Conservation (phyloP, 306 rosid species). For the Glycine latifolia region DNA sequence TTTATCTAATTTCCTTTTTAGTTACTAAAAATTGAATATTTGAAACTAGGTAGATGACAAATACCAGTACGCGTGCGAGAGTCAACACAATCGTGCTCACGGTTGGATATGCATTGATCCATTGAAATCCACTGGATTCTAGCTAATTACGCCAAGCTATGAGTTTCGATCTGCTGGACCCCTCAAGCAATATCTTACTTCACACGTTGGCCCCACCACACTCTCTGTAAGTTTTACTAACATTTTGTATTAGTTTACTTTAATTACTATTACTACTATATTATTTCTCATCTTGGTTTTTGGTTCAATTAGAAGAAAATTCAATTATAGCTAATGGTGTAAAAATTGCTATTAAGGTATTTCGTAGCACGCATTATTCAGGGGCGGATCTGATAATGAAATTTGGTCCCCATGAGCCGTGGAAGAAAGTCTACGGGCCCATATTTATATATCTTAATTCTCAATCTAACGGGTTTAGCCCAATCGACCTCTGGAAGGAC, state of each 20-base stretch:
- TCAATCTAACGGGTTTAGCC: slow-evolving; percentile 44
- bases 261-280: not conserved
- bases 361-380: slow-evolving; percentile 87
- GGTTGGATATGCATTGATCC: slow-evolving; percentile 76
- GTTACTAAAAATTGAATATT: too few species aligned
- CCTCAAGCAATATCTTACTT: slow-evolving; percentile 72
- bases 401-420: slow-evolving; percentile 64
- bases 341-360: slow-evolving; percentile 55
- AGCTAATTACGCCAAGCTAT: slow-evolving; percentile 71
- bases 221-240: slow-evolving; percentile 60
- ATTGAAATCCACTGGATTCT: slow-evolving; percentile 58
- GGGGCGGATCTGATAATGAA: slow-evolving; percentile 71
- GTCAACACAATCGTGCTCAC: slow-evolving; percentile 64
- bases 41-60: slow-evolving; percentile 77
- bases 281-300: not conserved
- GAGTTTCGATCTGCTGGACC: slow-evolving; percentile 91
- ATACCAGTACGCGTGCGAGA: slow-evolving; percentile 73
- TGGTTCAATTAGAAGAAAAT: too few species aligned
- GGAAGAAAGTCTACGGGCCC: slow-evolving; percentile 96
- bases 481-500: slow-evolving; percentile 68
- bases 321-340: not conserved
- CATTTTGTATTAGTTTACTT: not conserved
- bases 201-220: slow-evolving; percentile 80
- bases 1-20: too few species aligned
- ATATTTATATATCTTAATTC: slow-evolving; percentile 73